phyloP scores from a whole-genome alignment of 2,329 filamentous ascomycete genomes.

The Pseudomassariella vexata region DNA sequence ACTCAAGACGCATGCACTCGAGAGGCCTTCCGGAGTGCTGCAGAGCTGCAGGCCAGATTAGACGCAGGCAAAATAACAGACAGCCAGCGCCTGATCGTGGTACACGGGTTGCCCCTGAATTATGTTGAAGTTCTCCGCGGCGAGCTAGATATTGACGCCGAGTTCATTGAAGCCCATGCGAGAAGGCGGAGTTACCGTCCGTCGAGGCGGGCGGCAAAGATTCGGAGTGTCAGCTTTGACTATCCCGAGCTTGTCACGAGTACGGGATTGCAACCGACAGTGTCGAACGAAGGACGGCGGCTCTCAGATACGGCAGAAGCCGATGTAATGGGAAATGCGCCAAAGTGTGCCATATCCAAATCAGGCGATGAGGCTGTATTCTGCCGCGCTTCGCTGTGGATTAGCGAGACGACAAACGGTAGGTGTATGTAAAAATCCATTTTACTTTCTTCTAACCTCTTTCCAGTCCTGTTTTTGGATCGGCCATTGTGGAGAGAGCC shows the following conservation, averaged over 20 bases:
- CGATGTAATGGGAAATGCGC: slow-evolving; percentile 14
- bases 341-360: slow-evolving; percentile 11
- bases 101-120: slow-evolving; percentile 17
- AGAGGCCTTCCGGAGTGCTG: too few species aligned
- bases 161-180: slow-evolving; percentile 25
- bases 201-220: neutral
- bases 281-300: neutral
- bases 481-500: slow-evolving; percentile 16
- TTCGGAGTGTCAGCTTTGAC: slow-evolving; percentile 16
- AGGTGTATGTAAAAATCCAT: neutral
- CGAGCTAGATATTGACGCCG: slow-evolving; percentile 19
- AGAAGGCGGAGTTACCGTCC: slow-evolving; percentile 19
- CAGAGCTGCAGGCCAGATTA: too few species aligned
- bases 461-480: slow-evolving; percentile 26
- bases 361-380: slow-evolving; percentile 20
- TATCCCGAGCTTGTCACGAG: slow-evolving; percentile 24
- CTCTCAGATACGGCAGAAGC: neutral
- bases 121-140: slow-evolving; percentile 17
- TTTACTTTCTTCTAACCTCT: neutral
- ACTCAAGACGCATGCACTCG: too few species aligned
- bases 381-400: slow-evolving; percentile 29
- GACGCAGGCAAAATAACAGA: too few species aligned
- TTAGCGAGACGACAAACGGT: slow-evolving; percentile 16
- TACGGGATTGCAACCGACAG: neutral
- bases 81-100: slow-evolving; percentile 13